A percentile compares a stretch with the other conserved stretches of the same genome.
Evolutionary conservation across 768 basidiomycete species (phyloP).

Genomic region (Pulveroboletus frians): DNA sequence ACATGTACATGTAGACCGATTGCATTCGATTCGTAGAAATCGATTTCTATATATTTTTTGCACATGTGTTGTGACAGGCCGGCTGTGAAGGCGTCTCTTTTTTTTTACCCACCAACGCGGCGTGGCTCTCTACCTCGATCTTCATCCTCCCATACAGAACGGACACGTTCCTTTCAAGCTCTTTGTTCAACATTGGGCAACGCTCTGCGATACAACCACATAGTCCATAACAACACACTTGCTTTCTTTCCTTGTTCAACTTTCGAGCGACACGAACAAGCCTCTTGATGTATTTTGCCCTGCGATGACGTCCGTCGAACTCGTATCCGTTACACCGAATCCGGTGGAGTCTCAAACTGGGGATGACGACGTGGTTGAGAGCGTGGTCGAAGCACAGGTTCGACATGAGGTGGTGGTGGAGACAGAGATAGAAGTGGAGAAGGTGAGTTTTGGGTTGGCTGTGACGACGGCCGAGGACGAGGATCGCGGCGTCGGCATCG

Average conservation of each 20-base stretch:
- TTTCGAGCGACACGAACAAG: too few relatives aligned
- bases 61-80: too few relatives aligned
- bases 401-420: background rate
- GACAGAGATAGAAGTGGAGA: background rate
- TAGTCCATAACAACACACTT: background rate
- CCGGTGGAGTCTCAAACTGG: background rate
- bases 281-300: constrained; percentile 14
- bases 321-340: constrained; percentile 16
- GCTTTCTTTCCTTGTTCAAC: background rate
- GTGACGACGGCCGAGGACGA: constrained; percentile 13
- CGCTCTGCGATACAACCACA: too few relatives aligned
- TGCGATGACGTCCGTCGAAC: constrained; percentile 27
- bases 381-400: background rate
- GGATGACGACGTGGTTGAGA: background rate
- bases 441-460: constrained; percentile 13
- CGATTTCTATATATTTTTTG: background rate
- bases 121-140: too few relatives aligned
- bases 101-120: too few relatives aligned
- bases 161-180: background rate
- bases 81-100: too few relatives aligned
- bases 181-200: too few relatives aligned
- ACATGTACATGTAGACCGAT: constrained; percentile 25
- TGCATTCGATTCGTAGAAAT: constrained; percentile 19
- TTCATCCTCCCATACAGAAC: background rate
- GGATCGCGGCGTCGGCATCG: background rate